phyloP scores from a whole-genome alignment of 2,329 filamentous ascomycete genomes.

The Hymenoscyphus scutula region DNA sequence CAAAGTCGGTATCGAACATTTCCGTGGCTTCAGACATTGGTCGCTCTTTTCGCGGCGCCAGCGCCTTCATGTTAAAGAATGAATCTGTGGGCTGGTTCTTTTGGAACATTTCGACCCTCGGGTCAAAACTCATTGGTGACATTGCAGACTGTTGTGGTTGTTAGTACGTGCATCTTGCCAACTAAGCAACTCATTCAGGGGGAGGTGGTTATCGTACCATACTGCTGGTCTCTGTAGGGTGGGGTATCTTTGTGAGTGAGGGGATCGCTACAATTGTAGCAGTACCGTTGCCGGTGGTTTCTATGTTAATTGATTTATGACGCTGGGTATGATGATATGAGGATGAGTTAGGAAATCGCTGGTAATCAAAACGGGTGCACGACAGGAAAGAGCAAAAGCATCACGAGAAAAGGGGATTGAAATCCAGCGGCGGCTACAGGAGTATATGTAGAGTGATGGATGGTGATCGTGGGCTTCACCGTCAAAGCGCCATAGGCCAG shows the following conservation, averaged over 20 bases:
- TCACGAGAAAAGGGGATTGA: constrained; percentile 26
- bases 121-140: constrained; percentile 31
- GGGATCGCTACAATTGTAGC: constrained; percentile 28
- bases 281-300: constrained; percentile 34
- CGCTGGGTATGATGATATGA: constrained; percentile 20
- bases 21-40: constrained; percentile 72
- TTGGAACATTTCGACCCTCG: constrained; percentile 44
- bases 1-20: constrained; percentile 74
- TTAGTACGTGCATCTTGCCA: constrained; percentile 26
- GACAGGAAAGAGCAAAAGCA: constrained; percentile 31
- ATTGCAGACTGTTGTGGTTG: constrained; percentile 24
- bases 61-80: constrained; percentile 59
- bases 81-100: constrained; percentile 50
- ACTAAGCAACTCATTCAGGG: neutral
- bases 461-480: constrained; percentile 20
- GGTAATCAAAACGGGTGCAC: constrained; percentile 22
- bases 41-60: constrained; percentile 42
- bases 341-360: constrained; percentile 26
- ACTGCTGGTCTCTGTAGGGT: constrained; percentile 21
- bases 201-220: constrained; percentile 26
- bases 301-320: constrained; percentile 28
- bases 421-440: constrained; percentile 31
- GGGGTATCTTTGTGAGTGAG: constrained; percentile 27
- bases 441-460: constrained; percentile 34
- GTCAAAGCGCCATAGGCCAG: constrained; percentile 32